These are phyloP conservation scores for Leishmania guyanensis DNA, from an alignment of 208 protist genomes.

Conservation along the genomic window DNA sequence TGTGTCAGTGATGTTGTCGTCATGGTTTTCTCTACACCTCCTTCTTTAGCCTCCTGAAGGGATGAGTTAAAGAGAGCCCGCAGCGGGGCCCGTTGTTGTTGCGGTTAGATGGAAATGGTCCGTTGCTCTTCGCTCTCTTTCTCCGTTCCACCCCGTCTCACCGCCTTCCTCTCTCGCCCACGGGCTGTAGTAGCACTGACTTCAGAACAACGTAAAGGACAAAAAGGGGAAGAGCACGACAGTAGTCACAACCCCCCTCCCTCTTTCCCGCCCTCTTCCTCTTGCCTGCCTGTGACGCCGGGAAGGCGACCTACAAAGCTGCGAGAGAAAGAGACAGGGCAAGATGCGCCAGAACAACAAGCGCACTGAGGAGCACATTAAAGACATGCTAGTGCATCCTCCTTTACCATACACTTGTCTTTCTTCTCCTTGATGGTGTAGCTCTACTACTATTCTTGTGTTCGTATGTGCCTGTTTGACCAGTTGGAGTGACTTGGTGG, in stretches of 20 bases:
- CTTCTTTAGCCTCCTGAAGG: not conserved
- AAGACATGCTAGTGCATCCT: not conserved
- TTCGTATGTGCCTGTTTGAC: not conserved
- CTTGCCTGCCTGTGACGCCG: not conserved
- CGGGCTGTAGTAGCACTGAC: conserved; percentile 8
- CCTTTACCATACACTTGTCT: not conserved
- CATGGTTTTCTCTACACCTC: conserved; percentile 2
- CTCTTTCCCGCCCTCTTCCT: not conserved
- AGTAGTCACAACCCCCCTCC: not conserved
- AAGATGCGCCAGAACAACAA: not conserved
- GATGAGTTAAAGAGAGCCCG: not conserved
- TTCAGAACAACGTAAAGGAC: not conserved
- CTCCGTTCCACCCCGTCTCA: not conserved
- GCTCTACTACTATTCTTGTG: not conserved
- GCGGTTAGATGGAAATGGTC: not conserved
- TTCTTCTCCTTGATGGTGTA: not conserved
- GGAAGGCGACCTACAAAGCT: not conserved
- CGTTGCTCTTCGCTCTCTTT: not conserved
- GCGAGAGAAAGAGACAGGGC: not conserved
- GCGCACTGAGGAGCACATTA: not conserved
- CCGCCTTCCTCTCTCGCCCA: not conserved
- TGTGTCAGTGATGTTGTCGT: conserved; percentile 2
- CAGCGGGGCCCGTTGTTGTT: not conserved
- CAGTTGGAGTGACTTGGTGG: not conserved
- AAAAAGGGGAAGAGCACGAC: not conserved